A percentile compares a stretch with the other conserved stretches of the same genome.
These are phyloP conservation scores for Rubia balearica DNA, from an alignment of 305 asterid genomes.

Conservation along the genomic window DNA sequence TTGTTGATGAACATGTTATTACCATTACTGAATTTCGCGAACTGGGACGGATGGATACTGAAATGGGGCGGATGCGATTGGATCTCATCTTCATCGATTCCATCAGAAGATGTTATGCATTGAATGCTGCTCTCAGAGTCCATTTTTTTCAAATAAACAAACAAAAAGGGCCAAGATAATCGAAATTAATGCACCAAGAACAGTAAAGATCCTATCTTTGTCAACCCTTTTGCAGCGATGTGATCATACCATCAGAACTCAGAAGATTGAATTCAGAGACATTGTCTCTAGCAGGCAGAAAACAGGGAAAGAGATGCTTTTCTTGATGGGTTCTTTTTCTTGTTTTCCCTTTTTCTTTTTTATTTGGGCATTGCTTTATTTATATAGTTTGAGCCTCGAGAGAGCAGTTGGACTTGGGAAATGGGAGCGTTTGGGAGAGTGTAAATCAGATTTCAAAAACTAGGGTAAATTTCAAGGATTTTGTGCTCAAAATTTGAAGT, in stretches of 20 bases:
- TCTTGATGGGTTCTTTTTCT: constrained; percentile 35
- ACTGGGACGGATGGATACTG: constrained; percentile 36
- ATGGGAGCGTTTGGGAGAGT: constrained; percentile 6
- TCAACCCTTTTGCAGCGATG: background rate
- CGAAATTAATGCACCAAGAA: background rate
- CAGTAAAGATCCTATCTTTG: background rate
- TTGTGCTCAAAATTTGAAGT: constrained; percentile 7
- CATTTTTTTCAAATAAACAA: constrained; percentile 26
- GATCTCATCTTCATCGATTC: constrained; percentile 71
- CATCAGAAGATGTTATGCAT: constrained; percentile 66
- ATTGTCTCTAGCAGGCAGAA: background rate
- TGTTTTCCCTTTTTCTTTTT: background rate
- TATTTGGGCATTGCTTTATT: background rate
- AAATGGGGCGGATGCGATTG: constrained; percentile 38
- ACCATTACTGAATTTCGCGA: constrained; percentile 31
- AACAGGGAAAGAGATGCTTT: constrained; percentile 32
- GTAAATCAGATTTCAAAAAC: background rate
- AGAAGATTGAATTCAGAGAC: background rate
- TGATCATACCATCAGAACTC: background rate
- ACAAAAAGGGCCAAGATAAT: constrained; percentile 1
- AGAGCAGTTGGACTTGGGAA: constrained; percentile 8
- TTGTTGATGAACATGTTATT: constrained; percentile 26
- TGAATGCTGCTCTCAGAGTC: constrained; percentile 68
- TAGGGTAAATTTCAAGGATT: constrained; percentile 1
- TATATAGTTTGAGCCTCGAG: background rate